Evolutionary conservation across 2,329 filamentous ascomycete species (phyloP).

Genomic region (Trichoderma sp.): DNA sequence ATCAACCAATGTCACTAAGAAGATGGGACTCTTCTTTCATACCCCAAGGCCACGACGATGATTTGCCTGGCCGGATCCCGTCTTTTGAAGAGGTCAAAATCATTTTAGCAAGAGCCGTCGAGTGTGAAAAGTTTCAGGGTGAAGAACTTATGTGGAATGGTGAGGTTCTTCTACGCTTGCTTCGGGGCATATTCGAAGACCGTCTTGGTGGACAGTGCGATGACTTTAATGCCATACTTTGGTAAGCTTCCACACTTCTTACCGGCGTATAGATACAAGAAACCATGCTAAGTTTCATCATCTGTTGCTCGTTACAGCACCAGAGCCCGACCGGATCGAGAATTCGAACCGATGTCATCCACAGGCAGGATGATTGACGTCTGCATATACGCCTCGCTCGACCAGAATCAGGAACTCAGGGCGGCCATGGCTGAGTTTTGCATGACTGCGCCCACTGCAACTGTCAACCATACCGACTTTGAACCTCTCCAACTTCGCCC

Average conservation of each 20-base stretch:
- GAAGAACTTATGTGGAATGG: neutral
- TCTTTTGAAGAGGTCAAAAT: neutral
- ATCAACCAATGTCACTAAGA: neutral
- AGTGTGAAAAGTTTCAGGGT: neutral
- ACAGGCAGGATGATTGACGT: slow-evolving; percentile 9
- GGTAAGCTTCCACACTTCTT: slow-evolving; percentile 1
- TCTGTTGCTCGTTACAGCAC: neutral
- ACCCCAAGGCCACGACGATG: neutral
- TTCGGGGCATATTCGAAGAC: slow-evolving; percentile 1
- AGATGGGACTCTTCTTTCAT: neutral
- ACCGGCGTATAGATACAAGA: neutral
- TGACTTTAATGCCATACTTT: neutral
- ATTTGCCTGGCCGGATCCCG: neutral
- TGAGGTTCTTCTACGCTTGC: neutral
- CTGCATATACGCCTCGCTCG: slow-evolving; percentile 7
- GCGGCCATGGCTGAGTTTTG: neutral
- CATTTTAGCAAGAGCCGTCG: neutral
- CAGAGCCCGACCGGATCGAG: slow-evolving; percentile 5
- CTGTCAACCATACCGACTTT: slow-evolving; percentile 18
- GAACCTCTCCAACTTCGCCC: neutral
- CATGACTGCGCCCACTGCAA: neutral
- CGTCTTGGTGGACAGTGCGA: neutral
- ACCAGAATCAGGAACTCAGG: neutral
- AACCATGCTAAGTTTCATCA: neutral
- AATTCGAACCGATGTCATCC: slow-evolving; percentile 7